Conservation (phyloP, 768 basidiomycete genomes). For the Leccinum broughii region DNA sequence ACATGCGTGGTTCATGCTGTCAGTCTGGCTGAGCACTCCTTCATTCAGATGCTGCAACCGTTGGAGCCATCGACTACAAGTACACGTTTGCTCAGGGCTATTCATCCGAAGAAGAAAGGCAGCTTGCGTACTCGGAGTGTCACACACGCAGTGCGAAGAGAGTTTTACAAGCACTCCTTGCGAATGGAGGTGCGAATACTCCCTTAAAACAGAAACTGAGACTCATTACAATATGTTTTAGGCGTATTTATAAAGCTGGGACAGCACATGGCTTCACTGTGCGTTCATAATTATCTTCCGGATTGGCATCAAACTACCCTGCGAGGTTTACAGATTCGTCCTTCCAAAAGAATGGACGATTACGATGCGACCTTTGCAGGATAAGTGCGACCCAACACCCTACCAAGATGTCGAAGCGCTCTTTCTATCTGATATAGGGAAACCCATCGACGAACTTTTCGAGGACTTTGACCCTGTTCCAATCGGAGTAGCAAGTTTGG, state of each 20-base stretch:
- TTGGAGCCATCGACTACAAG: slow-evolving; percentile 73
- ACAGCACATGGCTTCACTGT: slow-evolving; percentile 80
- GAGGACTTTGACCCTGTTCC: slow-evolving; percentile 83
- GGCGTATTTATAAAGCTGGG: slow-evolving; percentile 89
- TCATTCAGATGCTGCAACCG: slow-evolving; percentile 55
- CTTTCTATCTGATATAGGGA: slow-evolving; percentile 78
- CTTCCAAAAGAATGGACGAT: slow-evolving; percentile 65
- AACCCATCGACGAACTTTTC: slow-evolving; percentile 71
- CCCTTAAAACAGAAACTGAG: neutral
- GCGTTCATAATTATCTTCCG: slow-evolving; percentile 25
- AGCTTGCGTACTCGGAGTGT: slow-evolving; percentile 67
- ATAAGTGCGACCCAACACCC: slow-evolving; percentile 89
- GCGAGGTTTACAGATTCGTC: slow-evolving; percentile 40
- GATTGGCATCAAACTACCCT: slow-evolving; percentile 19
- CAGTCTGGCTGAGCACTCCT: slow-evolving; percentile 5
- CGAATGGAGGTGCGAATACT: slow-evolving; percentile 71
- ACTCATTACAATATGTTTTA: slow-evolving; percentile 21
- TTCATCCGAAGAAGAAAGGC: slow-evolving; percentile 48
- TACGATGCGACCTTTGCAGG: slow-evolving; percentile 70
- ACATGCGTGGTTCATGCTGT: slow-evolving; percentile 21
- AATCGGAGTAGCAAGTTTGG: slow-evolving; percentile 93
- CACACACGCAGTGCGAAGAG: slow-evolving; percentile 81
- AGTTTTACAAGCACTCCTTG: slow-evolving; percentile 79
- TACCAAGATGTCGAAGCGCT: slow-evolving; percentile 75
- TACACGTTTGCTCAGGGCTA: slow-evolving; percentile 57